phyloP scores from a whole-genome alignment of 2,329 filamentous ascomycete species.

The Colletotrichum neosansevieriae region DNA sequence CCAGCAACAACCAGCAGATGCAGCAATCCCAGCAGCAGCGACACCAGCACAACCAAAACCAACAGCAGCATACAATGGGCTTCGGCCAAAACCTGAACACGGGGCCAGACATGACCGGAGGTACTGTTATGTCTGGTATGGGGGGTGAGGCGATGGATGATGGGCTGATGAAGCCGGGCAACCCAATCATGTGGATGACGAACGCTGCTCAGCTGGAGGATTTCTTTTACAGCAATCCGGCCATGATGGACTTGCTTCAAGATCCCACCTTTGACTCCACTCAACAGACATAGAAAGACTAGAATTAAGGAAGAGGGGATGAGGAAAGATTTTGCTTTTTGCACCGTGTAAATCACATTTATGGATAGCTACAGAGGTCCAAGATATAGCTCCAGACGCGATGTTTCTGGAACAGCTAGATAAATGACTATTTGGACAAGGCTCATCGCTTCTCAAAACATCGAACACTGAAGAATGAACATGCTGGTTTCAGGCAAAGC shows the following conservation, averaged over 20 bases:
- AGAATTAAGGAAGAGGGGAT: no score
- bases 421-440: no score
- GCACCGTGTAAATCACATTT: no score
- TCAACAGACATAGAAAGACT: neutral
- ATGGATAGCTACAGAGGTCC: no score
- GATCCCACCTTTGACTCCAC: slow-evolving; percentile 40
- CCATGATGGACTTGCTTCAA: slow-evolving; percentile 52
- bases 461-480: accelerated
- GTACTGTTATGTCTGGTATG: neutral
- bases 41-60: slow-evolving; percentile 15
- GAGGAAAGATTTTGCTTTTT: no score
- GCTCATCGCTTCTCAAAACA: neutral
- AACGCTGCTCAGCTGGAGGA: slow-evolving; percentile 53
- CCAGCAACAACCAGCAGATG: neutral
- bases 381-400: no score
- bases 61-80: slow-evolving; percentile 1
- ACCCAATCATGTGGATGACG: slow-evolving; percentile 52
- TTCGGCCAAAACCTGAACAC: slow-evolving; percentile 29
- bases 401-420: no score
- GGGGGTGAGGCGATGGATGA: slow-evolving; percentile 10
- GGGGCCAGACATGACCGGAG: neutral
- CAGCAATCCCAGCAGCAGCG: slow-evolving; percentile 10
- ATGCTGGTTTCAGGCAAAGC: neutral
- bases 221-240: slow-evolving; percentile 54
- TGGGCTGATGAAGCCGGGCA: slow-evolving; percentile 30